phyloP scores from a whole-genome alignment of 768 basidiomycete species.

The Podaxis sp. region DNA sequence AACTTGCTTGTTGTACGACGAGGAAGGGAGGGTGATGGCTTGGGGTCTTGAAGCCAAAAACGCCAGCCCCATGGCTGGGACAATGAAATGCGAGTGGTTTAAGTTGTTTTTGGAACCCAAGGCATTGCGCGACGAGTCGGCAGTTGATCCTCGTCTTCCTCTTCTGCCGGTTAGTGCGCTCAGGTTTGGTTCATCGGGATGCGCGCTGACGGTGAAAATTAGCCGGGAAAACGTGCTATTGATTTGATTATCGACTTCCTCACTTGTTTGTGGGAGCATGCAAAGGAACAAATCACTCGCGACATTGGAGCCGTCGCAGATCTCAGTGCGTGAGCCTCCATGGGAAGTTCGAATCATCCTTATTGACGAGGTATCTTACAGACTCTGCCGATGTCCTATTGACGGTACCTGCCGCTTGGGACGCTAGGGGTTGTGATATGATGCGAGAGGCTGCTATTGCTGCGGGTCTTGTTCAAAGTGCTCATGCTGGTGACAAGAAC shows the following conservation, averaged over 20 bases:
- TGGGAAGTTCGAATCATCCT: background rate
- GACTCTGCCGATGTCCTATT: slow-evolving; percentile 84
- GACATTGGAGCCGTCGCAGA: slow-evolving; percentile 87
- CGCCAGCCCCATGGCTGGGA: slow-evolving; percentile 65
- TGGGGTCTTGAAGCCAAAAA: slow-evolving; percentile 92
- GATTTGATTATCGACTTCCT: slow-evolving; percentile 86
- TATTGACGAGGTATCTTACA: slow-evolving; percentile 27
- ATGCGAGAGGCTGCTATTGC: slow-evolving; percentile 85
- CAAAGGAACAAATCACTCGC: slow-evolving; percentile 81
- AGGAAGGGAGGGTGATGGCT: slow-evolving; percentile 67
- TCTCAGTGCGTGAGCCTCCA: slow-evolving; percentile 53
- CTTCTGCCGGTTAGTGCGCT: slow-evolving; percentile 62
- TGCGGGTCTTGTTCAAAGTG: slow-evolving; percentile 76
- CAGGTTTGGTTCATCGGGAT: background rate
- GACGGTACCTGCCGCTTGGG: slow-evolving; percentile 91
- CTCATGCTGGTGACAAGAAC: slow-evolving; percentile 63
- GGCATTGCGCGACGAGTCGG: slow-evolving; percentile 68
- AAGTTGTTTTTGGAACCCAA: slow-evolving; percentile 86
- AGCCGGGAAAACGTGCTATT: slow-evolving; percentile 75
- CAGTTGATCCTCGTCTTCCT: slow-evolving; percentile 78
- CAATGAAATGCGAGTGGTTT: slow-evolving; percentile 63
- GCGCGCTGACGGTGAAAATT: background rate
- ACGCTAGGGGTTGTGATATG: slow-evolving; percentile 78
- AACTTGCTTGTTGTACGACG: slow-evolving; percentile 82
- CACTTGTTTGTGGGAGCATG: slow-evolving; percentile 82